Evolutionary conservation across 208 protist genomes (phyloP).

Genomic region (Leishmania arabica): DNA sequence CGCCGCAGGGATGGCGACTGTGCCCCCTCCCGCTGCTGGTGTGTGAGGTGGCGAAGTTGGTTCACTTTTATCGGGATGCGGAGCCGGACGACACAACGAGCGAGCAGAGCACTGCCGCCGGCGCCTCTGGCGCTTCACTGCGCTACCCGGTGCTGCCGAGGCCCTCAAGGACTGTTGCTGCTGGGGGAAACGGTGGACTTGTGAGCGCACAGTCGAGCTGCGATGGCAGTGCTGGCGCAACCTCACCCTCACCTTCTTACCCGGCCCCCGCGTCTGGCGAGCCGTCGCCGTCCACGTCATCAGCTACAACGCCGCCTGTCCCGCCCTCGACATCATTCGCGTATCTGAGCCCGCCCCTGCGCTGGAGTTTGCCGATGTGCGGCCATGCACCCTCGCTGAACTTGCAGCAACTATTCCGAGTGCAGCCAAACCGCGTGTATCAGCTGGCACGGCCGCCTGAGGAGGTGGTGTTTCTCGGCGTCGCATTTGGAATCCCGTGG

Average conservation of each 20-base stretch:
- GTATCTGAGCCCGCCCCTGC: constrained; percentile 26
- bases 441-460: neutral
- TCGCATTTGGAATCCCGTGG: constrained; percentile 61
- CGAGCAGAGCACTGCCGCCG: neutral
- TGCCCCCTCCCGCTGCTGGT: constrained; percentile 26
- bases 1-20: constrained; percentile 21
- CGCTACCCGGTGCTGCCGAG: constrained; percentile 7
- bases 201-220: neutral
- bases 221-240: neutral
- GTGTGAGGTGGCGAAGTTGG: constrained; percentile 4
- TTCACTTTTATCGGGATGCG: neutral
- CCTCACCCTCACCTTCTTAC: neutral
- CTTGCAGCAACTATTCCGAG: constrained; percentile 15
- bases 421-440: constrained; percentile 15
- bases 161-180: neutral
- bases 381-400: constrained; percentile 9
- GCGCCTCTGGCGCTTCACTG: neutral
- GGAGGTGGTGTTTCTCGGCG: constrained; percentile 57
- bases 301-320: neutral
- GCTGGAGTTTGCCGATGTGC: constrained; percentile 8
- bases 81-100: neutral
- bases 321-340: neutral
- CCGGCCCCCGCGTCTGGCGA: neutral
- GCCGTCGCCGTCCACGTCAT: neutral
- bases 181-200: neutral